Evolutionary conservation across 108 stramenopile species (phyloP).

Genomic region (Chaetoceros muelleri): DNA sequence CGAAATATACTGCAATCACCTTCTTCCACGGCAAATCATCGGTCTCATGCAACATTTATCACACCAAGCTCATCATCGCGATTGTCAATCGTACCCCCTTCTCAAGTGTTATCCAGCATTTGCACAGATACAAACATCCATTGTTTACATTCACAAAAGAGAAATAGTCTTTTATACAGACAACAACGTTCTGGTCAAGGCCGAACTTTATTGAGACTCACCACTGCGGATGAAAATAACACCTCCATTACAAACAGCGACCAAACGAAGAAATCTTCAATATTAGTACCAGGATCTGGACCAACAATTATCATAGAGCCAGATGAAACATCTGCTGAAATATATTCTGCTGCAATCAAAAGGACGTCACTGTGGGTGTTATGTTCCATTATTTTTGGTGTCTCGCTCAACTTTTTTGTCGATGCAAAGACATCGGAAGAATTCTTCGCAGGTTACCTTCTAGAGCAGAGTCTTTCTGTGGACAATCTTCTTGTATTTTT

Average conservation of each 20-base stretch:
- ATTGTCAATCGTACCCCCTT: no score
- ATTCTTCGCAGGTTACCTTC: constrained; percentile 81
- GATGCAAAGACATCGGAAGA: constrained; percentile 43
- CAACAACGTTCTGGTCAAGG: no score
- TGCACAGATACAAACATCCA: no score
- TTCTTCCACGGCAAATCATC: no score
- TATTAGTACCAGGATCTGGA: constrained; percentile 8
- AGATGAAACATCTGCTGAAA: constrained; percentile 19
- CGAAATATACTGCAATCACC: no score
- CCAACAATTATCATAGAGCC: constrained; percentile 17
- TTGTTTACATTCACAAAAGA: no score
- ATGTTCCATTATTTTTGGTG: constrained; percentile 53
- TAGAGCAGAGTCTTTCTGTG: constrained; percentile 79
- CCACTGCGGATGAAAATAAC: not conserved
- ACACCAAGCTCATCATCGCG: no score
- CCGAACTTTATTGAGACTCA: not conserved
- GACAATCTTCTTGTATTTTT: constrained; percentile 91
- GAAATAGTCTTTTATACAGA: no score
- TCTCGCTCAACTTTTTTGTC: constrained; percentile 19
- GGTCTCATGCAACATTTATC: no score
- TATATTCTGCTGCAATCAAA: constrained; percentile 49
- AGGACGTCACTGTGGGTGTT: constrained; percentile 63
- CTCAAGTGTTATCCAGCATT: no score
- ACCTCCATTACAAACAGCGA: not conserved
- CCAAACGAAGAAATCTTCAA: not conserved